Evolutionary conservation across 371 early-diverging fungal species (phyloP).

Genomic region (Mucor racemosus): DNA sequence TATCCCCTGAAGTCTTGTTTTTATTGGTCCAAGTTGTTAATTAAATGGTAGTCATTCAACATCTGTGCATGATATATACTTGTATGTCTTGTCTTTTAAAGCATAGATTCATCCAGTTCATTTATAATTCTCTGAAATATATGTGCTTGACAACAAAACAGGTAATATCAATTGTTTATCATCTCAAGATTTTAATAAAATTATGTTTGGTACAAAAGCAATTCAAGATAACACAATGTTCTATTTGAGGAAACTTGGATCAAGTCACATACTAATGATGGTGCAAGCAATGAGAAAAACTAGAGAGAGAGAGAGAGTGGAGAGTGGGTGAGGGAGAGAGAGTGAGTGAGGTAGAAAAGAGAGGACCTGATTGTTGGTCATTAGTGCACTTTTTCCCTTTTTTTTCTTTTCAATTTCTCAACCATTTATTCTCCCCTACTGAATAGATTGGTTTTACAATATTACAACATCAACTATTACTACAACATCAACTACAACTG

Average conservation of each 20-base stretch:
- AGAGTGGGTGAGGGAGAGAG: too few relatives aligned
- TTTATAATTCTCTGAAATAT: too few relatives aligned
- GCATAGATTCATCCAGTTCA: too few relatives aligned
- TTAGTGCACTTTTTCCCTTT: background rate
- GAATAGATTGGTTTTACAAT: background rate
- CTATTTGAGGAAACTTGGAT: background rate
- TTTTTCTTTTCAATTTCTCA: conserved; percentile 4
- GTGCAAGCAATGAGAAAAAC: background rate
- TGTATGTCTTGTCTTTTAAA: too few relatives aligned
- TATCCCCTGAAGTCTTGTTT: too few relatives aligned
- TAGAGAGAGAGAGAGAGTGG: too few relatives aligned
- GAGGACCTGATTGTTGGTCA: background rate
- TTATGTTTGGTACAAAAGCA: background rate
- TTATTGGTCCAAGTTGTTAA: too few relatives aligned
- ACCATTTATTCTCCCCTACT: background rate
- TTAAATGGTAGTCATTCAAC: too few relatives aligned
- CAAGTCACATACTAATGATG: conserved; percentile 1
- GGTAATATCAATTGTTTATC: too few relatives aligned
- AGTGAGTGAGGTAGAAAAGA: background rate
- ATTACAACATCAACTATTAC: background rate
- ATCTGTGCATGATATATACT: too few relatives aligned
- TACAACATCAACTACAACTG: background rate
- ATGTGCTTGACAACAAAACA: too few relatives aligned
- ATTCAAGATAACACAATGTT: background rate
- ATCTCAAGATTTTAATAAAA: too few relatives aligned